Conservation (phyloP, 495 filamentous ascomycete genomes). For the Penicillium taxi region DNA sequence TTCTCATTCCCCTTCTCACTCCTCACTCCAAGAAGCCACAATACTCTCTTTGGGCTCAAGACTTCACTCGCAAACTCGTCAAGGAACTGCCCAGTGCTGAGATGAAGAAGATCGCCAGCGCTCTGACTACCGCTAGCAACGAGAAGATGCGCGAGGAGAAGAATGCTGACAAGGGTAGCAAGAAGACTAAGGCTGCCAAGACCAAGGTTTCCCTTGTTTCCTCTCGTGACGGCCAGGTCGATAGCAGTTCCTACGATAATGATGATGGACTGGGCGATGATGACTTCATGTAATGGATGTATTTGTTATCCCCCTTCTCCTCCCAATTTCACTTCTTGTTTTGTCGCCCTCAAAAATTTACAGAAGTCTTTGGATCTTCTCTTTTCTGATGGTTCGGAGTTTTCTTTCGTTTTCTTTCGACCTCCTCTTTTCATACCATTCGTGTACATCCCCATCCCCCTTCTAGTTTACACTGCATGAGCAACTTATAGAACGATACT, state of each 20-base stretch:
- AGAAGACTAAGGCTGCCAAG: constrained; percentile 94
- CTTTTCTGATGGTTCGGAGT: neutral
- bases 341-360: neutral
- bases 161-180: constrained; percentile 82
- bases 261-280: constrained; percentile 72
- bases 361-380: neutral
- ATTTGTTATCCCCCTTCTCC: constrained; percentile 8
- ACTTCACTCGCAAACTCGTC: constrained; percentile 77
- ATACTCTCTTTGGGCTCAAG: constrained; percentile 80
- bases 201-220: constrained; percentile 79
- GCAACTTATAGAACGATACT: constrained; percentile 3
- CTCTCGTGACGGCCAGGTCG: constrained; percentile 56
- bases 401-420: neutral
- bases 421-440: neutral
- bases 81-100: constrained; percentile 85
- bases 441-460: constrained; percentile 4
- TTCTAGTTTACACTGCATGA: constrained; percentile 2
- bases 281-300: constrained; percentile 56
- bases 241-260: constrained; percentile 66
- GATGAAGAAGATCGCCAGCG: constrained; percentile 88
- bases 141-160: constrained; percentile 99
- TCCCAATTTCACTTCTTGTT: constrained; percentile 6
- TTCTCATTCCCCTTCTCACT: constrained; percentile 65
- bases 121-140: constrained; percentile 76
- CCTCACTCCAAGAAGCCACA: constrained; percentile 78